Base-by-base conservation (phyloP, 73 alveolate genomes). In the Stentor coeruleus region DNA sequence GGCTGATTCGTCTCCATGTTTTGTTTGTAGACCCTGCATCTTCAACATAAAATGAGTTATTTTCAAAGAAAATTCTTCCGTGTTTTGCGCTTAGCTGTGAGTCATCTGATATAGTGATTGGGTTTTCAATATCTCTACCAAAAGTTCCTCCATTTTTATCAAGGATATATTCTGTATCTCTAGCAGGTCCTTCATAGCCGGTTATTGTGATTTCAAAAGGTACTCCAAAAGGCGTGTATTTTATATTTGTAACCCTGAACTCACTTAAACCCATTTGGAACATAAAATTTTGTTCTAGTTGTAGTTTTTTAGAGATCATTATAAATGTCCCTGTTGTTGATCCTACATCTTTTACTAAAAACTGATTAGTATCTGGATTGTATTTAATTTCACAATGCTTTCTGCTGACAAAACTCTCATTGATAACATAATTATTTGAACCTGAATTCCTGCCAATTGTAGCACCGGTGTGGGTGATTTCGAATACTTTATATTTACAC, bases 1-100 rank as follows among this genome's bases (percentile, higher is more conserved):
- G 49, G 60, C 92, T 84, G 0, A 91, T 82, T 60, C 96, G 79
- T 35, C 84, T 89, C 93, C 96, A 91, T 11, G 96, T 91, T 38
- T 92, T 74, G 60, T 91, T 91, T 11, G 96, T 91, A 1, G 94
- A 87, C 2, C 96, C 96, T 14, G 88, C 94, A 85, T 91, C 96
- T 39, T 60, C 90, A 3, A 91, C 82, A 38, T 41, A 72, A 74
- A 84, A 91, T 3, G 79, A 83, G 38, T 87, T 84, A 39, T 86
- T 76, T 49, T 81, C 90, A 59, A 73, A 87, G 11, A 77, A 40
- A 42, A 91, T 91, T 55, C 83, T 91, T 3, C 93, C 96, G 74
- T 91, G 96, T 35, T 66, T 86, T 38, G 87, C 85, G 74, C 89
- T 75, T 93, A 91, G 87, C 41, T 91, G 91, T 28, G 94, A 84